Percentiles rank a stretch among this genome's conserved stretches.
Evolutionary conservation across 345 rosid species (phyloP).

Genomic region (Moricandia moricandioides): DNA sequence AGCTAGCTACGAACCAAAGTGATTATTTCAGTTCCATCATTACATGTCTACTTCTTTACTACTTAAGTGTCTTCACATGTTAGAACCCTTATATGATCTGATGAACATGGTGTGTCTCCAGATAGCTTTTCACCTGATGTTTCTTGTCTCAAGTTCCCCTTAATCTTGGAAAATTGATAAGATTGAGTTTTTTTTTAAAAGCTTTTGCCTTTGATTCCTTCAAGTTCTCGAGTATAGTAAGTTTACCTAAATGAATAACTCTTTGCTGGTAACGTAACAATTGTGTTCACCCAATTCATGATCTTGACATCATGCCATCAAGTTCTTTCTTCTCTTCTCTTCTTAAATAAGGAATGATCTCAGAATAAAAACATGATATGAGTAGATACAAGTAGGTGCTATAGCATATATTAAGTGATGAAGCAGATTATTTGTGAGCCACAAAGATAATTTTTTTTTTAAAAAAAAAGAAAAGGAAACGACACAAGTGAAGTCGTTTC

Average conservation of each 20-base stretch:
- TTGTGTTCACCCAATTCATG: not conserved
- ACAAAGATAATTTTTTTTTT: not conserved
- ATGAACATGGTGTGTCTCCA: not conserved
- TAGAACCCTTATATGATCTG: not conserved
- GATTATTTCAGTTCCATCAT: not conserved
- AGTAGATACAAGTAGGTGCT: constrained; percentile 13
- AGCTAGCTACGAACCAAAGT: not conserved
- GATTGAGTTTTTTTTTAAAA: not conserved
- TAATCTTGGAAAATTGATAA: not conserved
- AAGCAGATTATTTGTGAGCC: constrained; percentile 23
- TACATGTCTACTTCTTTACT: not conserved
- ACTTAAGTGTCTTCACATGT: not conserved
- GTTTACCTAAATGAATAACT: not conserved
- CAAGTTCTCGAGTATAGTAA: not conserved
- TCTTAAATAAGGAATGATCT: constrained; percentile 20
- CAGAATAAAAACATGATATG: constrained; percentile 14
- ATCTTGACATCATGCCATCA: not conserved
- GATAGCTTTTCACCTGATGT: not conserved
- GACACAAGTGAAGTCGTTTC: constrained; percentile 26
- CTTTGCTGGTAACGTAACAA: not conserved
- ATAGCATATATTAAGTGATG: constrained; percentile 28
- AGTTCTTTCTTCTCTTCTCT: not conserved
- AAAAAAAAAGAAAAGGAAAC: not conserved
- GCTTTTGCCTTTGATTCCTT: not conserved
- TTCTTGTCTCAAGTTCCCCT: not conserved